phyloP scores from a whole-genome alignment of 129 eudicot species.

The Arctium minus region DNA sequence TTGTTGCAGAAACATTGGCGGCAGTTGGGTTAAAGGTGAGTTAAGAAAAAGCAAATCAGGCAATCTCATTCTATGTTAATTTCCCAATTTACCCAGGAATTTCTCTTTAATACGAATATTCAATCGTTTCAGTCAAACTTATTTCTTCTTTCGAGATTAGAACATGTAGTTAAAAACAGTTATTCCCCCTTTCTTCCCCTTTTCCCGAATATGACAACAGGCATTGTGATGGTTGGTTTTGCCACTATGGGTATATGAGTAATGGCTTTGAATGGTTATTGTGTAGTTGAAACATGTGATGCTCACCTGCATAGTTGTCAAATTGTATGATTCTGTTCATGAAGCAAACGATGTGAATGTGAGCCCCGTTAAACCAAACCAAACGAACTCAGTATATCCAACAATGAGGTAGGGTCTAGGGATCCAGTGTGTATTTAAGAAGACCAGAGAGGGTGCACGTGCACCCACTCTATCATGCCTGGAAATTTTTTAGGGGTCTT shows the following conservation, averaged over 20 bases:
- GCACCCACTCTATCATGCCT: too few relatives aligned
- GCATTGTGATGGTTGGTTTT: not conserved
- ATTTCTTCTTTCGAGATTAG: too few relatives aligned
- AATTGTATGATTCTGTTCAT: too few relatives aligned
- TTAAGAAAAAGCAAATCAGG: not conserved
- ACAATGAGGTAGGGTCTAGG: too few relatives aligned
- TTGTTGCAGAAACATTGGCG: slow-evolving; percentile 86
- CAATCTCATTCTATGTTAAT: not conserved
- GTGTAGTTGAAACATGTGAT: not conserved
- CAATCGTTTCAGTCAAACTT: not conserved
- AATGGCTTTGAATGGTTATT: not conserved
- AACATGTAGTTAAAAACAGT: too few relatives aligned
- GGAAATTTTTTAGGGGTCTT: too few relatives aligned
- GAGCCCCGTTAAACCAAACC: too few relatives aligned
- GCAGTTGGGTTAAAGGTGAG: slow-evolving; percentile 94
- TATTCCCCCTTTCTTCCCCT: not conserved
- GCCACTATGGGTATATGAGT: not conserved
- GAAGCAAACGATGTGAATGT: too few relatives aligned
- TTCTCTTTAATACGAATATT: not conserved
- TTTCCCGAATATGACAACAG: not conserved
- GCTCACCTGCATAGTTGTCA: too few relatives aligned
- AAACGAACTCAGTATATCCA: too few relatives aligned
- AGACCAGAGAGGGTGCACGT: too few relatives aligned
- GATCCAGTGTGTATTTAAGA: too few relatives aligned
- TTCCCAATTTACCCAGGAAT: not conserved